Evolutionary conservation across 768 basidiomycete species (phyloP), one percentile per base, ranked within the genome.

Genomic region (Leccinellum rugosiceps): DNA sequence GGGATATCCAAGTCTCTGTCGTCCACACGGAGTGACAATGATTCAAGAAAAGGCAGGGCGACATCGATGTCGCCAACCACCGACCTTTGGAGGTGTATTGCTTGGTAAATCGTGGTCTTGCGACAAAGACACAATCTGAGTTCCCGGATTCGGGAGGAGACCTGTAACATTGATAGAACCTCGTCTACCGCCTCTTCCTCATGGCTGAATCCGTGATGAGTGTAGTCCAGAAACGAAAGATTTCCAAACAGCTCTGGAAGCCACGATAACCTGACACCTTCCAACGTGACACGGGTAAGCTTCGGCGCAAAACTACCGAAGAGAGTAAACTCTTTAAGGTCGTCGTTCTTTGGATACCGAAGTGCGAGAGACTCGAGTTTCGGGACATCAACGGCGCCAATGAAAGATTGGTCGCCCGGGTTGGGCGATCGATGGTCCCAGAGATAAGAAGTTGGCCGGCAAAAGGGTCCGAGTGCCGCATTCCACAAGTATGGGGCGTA

Each of bases 401-500:
- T 56, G 50, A 54, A 64, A 26, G 30, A 4, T 34, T 21, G 47
- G 30, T 55, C 59, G 6, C 49, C 59, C 7, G 38, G 31, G 6
- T 56, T 52, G n/a, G 63, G 58, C 25, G 58, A 62, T 53, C 58
- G 60, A 52, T 62, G 41, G 11, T 70, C 63, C 68, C 67, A 65
- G 32, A 71, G 58, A 53, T 64, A 60, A 17, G 63, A 58, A 44
- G 58, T 43, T 23, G 71, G 69, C 9, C 73, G 74, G 63, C 81
- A 85, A 58, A 79, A 78, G 23, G 75, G 77, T 4, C 84, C 83
- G 41, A 89, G 75, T 21, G 85, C 79, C 13, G 84, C 82, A 52
- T 84, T 86, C 83, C 84, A 87, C n/a, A 89, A 74, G 66, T 81
- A 84, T 1, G 86, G 86, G 3, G 80, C 75, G 54, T 84, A 83